A percentile compares a stretch with the other conserved stretches of the same genome.
Evolutionary conservation across 1,284 basidiomycete species (phyloP).

Genomic region (Melampsora americana): DNA sequence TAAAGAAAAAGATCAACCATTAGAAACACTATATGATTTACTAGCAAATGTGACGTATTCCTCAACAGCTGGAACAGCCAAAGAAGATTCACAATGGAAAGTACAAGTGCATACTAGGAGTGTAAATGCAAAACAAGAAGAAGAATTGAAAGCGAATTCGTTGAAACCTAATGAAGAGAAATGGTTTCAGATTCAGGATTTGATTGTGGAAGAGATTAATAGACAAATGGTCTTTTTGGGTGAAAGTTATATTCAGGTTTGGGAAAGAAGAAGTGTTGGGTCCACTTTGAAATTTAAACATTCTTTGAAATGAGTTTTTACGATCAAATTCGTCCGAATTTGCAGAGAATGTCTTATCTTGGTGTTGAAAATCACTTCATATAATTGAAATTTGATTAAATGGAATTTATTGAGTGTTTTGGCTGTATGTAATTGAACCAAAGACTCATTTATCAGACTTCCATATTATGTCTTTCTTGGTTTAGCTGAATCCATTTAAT

Average conservation of each 20-base stretch:
- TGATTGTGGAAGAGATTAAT: constrained; percentile 89
- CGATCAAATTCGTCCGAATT: no score
- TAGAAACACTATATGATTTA: constrained; percentile 74
- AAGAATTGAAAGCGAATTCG: constrained; percentile 1
- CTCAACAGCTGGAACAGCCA: constrained; percentile 85
- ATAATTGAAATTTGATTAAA: no score
- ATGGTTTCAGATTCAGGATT: constrained; percentile 96
- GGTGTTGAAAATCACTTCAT: no score
- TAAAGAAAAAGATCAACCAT: constrained; percentile 60
- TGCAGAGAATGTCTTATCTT: no score
- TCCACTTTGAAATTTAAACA: not conserved
- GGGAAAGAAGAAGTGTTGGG: constrained; percentile 25
- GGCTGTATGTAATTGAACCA: no score
- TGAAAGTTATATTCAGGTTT: constrained; percentile 87
- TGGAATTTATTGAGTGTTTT: no score
- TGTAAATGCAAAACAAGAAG: constrained; percentile 16
- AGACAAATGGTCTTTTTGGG: constrained; percentile 98
- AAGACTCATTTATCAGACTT: no score
- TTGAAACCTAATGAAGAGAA: constrained; percentile 74
- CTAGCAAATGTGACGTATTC: constrained; percentile 93
- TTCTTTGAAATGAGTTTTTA: no score
- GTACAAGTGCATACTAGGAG: constrained; percentile 70
- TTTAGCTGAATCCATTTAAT: no score
- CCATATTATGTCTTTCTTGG: no score
- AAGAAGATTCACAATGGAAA: constrained; percentile 82